A percentile compares a stretch with the other conserved stretches of the same genome.
These are phyloP conservation scores for Cornus suecica DNA, from an alignment of 148 eudicot species.

Conservation along the genomic window DNA sequence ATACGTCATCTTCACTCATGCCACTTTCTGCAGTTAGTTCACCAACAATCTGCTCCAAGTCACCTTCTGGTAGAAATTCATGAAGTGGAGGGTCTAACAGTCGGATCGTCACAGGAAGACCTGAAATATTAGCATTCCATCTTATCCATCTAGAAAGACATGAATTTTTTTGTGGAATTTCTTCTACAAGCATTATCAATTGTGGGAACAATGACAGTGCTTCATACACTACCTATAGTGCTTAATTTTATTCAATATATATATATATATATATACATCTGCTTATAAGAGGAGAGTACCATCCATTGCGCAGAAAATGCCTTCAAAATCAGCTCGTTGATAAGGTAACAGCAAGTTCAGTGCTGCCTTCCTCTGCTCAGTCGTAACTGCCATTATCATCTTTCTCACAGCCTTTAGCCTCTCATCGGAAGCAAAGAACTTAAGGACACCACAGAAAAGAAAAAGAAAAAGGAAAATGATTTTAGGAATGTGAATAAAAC, in stretches of 20 bases:
- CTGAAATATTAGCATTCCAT: slow-evolving; percentile 30
- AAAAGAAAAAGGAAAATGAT: neutral
- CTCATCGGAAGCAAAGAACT: slow-evolving; percentile 98
- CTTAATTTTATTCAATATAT: neutral
- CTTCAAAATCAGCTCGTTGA: slow-evolving; percentile 91
- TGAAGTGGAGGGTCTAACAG: slow-evolving; percentile 96
- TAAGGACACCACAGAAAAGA: slow-evolving; percentile 10
- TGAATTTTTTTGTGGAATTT: neutral
- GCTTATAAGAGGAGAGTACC: slow-evolving; percentile 34
- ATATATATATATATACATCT: neutral
- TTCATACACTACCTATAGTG: no score
- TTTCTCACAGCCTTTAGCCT: slow-evolving; percentile 91
- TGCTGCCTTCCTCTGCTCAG: slow-evolving; percentile 77
- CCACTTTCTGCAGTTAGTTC: slow-evolving; percentile 75
- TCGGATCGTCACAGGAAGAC: slow-evolving; percentile 93
- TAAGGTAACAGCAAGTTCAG: slow-evolving; percentile 82
- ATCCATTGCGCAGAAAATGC: slow-evolving; percentile 97
- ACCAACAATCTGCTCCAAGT: slow-evolving; percentile 74
- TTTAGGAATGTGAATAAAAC: neutral
- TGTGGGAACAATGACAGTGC: neutral
- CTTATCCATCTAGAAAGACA: neutral
- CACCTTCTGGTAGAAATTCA: slow-evolving; percentile 98
- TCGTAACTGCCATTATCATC: slow-evolving; percentile 92
- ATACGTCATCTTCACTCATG: slow-evolving; percentile 81
- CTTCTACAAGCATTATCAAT: neutral